Evolutionary conservation across 2,329 filamentous ascomycete genomes (phyloP).

Genomic region (Trematosphaeria pertusa): DNA sequence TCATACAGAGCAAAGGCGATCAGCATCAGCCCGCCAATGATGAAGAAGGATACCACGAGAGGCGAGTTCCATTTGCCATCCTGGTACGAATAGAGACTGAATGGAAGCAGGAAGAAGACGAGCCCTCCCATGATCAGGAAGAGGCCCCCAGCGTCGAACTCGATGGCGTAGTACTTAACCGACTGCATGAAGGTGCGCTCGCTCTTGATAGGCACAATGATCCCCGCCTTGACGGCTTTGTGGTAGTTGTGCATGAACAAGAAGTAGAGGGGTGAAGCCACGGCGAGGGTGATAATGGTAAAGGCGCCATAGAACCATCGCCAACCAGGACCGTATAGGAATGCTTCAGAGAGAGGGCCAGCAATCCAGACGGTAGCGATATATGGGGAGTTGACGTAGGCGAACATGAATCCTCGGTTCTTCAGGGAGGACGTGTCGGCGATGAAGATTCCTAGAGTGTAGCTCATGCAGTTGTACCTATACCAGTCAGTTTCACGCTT

Average conservation of each 20-base stretch:
- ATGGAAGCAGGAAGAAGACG: conserved; percentile 72
- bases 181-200: conserved; percentile 59
- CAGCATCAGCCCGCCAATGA: conserved; percentile 57
- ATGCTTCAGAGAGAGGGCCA: conserved; percentile 29
- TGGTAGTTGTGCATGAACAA: conserved; percentile 63
- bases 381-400: conserved; percentile 42
- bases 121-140: conserved; percentile 66
- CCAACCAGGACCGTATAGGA: conserved; percentile 61
- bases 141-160: too few relatives aligned
- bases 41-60: conserved; percentile 23
- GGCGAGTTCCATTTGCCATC: conserved; percentile 21
- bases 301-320: conserved; percentile 73
- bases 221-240: conserved; percentile 63
- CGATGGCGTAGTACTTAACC: conserved; percentile 59
- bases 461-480: conserved; percentile 33
- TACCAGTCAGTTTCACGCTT: conserved; percentile 48
- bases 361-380: conserved; percentile 28
- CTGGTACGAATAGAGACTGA: conserved; percentile 51
- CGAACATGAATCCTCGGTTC: conserved; percentile 68
- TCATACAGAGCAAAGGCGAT: conserved; percentile 47
- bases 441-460: conserved; percentile 68
- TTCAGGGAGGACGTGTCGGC: conserved; percentile 70
- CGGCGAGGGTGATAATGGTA: conserved; percentile 66
- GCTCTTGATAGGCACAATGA: conserved; percentile 52
- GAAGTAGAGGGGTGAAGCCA: conserved; percentile 65